These are phyloP conservation scores for Blastocrithidia nonstop DNA, from an alignment of 208 protist species.

Conservation along the genomic window DNA sequence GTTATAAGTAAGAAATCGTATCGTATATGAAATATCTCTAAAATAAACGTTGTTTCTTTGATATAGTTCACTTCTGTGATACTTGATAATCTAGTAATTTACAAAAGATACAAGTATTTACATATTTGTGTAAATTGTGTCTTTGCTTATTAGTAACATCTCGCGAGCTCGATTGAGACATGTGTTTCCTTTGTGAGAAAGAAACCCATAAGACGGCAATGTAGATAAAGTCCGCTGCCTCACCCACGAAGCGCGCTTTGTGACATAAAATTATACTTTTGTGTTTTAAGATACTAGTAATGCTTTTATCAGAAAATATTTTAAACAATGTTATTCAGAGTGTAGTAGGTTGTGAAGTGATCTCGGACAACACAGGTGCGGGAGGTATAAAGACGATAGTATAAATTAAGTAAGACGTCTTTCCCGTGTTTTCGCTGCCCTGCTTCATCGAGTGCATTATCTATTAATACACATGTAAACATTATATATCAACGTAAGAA, in stretches of 20 bases:
- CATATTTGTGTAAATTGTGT: too few species aligned
- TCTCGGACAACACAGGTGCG: too few species aligned
- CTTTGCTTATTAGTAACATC: too few species aligned
- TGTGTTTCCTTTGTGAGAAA: too few species aligned
- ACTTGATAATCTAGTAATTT: neutral
- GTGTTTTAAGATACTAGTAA: neutral
- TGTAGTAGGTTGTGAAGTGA: neutral
- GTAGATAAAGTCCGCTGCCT: slow-evolving; percentile 13
- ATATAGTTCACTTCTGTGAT: neutral
- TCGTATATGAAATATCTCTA: neutral
- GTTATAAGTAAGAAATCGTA: slow-evolving; percentile 6
- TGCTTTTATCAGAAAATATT: neutral
- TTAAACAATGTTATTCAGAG: neutral
- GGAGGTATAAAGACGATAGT: too few species aligned
- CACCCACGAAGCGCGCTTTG: slow-evolving; percentile 10
- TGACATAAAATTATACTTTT: neutral
- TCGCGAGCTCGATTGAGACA: slow-evolving; percentile 14
- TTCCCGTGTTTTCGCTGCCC: too few species aligned
- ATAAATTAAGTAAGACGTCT: too few species aligned
- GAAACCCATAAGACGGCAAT: too few species aligned
- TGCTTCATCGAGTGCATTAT: too few species aligned
- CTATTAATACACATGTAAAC: too few species aligned
- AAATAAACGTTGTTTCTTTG: neutral
- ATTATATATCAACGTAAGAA: too few species aligned
- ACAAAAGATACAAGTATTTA: too few species aligned